Percentiles rank a stretch among this genome's conserved stretches.
Conservation (phyloP, 2,329 filamentous ascomycete genomes). For the Whalleya microplaca region DNA sequence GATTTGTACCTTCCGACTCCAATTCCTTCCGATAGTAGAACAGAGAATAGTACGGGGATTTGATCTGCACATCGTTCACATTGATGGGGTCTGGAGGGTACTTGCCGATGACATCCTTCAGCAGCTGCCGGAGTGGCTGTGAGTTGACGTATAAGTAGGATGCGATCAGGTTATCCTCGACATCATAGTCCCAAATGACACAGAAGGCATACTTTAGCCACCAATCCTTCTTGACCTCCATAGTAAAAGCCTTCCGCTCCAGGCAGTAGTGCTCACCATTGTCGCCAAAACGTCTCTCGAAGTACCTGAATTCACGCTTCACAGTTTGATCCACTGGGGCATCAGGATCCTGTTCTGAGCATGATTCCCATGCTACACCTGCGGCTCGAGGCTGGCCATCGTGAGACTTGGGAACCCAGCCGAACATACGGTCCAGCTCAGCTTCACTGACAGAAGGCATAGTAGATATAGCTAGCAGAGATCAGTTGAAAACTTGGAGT, state of each 20-base stretch:
- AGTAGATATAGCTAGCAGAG: no score
- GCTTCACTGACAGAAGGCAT: no score
- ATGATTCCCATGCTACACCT: no score
- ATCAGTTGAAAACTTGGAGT: no score
- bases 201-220: constrained; percentile 39
- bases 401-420: no score
- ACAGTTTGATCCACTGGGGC: constrained; percentile 30
- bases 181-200: constrained; percentile 30
- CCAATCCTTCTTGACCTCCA: constrained; percentile 32
- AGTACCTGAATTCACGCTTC: constrained; percentile 36
- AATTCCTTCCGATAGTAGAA: constrained; percentile 34
- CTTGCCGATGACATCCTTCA: constrained; percentile 36
- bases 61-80: constrained; percentile 29
- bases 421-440: no score
- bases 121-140: constrained; percentile 32
- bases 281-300: constrained; percentile 33
- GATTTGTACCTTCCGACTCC: constrained; percentile 28
- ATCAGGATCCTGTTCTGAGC: no score
- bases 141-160: constrained; percentile 36
- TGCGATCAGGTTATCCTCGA: constrained; percentile 22
- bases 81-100: constrained; percentile 25
- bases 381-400: no score
- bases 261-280: constrained; percentile 33
- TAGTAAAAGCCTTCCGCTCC: constrained; percentile 31
- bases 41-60: constrained; percentile 33